Base-by-base conservation (phyloP, 176 grass and related monocot species). In the Zizania latifolia region DNA sequence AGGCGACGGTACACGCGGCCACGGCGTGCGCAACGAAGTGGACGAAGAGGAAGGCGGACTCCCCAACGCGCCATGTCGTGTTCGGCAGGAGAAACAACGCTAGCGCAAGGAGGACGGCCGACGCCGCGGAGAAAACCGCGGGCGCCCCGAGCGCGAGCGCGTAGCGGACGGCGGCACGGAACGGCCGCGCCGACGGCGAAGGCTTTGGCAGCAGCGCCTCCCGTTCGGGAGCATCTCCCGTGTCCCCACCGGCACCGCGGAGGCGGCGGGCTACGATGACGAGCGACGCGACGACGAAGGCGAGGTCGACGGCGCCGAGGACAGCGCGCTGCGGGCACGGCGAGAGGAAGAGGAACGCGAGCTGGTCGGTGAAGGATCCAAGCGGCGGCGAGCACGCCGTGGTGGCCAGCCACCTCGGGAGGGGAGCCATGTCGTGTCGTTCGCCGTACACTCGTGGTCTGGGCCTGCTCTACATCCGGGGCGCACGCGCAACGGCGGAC, bases 331-430 rank as follows among this genome's bases (percentile, higher is more conserved):
- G 70, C 32, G 54, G 70, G 70, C 83, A 80, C 2, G 62, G 70
- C 0, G 84, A 75, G 34, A 86, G 71, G 33, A 86, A 43, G 71
- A 65, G 33, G 55, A 86, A 86, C 0, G 63, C 40, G 26, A 81
- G 26, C 6, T 0, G 4, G 4, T 37, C 83, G 19, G 53, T 2
- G 34, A 75, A 2, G 26, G 84, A 75, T 19, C 40, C 39, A 2
- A 45, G 30, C 24, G 8, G 58, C 15, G 41, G 62, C 19, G 43
- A 39, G 63, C 84, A 70, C 51, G n/a, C 68, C 46, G 36, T 73
- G 68, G 83, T 72, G 68, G 36, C 6, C 15, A 73, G 58, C 75
- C 83, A 85, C 75, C 75, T 65, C 38, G 75, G 68, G 29, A 57
- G 59, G 50, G 6, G 34, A 36, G 36, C 48, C 75, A 85, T 73